These are phyloP conservation scores for Graphilbum fragrans DNA, from an alignment of 2,329 filamentous ascomycete genomes.

Conservation along the genomic window DNA sequence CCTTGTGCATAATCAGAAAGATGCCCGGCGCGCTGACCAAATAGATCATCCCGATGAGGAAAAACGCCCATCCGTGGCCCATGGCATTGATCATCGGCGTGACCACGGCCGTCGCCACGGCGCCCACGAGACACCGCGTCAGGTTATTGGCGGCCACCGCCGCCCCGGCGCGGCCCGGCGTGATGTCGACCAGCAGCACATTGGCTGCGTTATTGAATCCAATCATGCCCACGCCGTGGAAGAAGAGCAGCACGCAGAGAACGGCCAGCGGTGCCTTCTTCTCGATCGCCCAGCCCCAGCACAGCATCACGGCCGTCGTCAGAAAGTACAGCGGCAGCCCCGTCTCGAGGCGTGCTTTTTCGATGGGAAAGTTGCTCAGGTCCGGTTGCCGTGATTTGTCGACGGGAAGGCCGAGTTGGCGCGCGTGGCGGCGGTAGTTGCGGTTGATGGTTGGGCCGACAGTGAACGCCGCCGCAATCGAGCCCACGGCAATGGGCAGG, in stretches of 20 bases:
- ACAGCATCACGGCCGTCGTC: constrained; percentile 30
- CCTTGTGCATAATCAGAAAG: background rate
- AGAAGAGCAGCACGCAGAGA: constrained; percentile 30
- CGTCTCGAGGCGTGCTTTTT: constrained; percentile 36
- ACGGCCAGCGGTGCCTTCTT: constrained; percentile 28
- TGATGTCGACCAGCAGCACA: constrained; percentile 42
- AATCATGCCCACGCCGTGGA: constrained; percentile 36
- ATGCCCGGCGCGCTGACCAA: background rate
- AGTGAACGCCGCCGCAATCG: constrained; percentile 30
- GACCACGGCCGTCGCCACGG: constrained; percentile 37
- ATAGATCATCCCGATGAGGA: constrained; percentile 15
- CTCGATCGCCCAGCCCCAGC: constrained; percentile 42
- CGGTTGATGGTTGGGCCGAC: constrained; percentile 49
- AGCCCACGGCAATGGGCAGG: constrained; percentile 36
- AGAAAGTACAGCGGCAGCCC: constrained; percentile 39
- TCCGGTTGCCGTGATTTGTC: constrained; percentile 39
- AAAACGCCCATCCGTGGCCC: constrained; percentile 39
- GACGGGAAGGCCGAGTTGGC: constrained; percentile 36
- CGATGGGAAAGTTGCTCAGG: constrained; percentile 36
- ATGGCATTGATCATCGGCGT: constrained; percentile 37
- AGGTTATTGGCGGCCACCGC: constrained; percentile 46
- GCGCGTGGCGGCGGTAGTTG: constrained; percentile 54
- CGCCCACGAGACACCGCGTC: constrained; percentile 41
- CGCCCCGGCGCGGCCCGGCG: constrained; percentile 36
- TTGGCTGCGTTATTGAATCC: constrained; percentile 41